Evolutionary conservation across 306 rosid genomes (phyloP), one percentile per base, ranked within the genome.

Genomic region (Sechiopsis laciniata): DNA sequence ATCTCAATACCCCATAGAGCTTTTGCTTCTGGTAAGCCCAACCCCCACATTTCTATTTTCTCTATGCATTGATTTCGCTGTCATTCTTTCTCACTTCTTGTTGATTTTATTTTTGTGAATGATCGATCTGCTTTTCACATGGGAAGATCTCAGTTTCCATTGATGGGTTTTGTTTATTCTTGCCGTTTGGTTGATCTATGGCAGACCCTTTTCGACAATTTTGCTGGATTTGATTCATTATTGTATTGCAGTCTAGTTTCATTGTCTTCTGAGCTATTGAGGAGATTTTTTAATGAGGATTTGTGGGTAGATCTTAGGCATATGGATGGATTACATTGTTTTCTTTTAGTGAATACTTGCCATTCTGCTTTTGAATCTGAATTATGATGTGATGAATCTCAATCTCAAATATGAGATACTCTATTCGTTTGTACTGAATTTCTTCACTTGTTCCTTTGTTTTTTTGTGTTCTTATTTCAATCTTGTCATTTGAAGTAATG

Each of bases 1-100:
- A 75, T 92, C 83, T 85, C 94, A 8, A 76, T 84, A 1, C 74
- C 70, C 75, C 78, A 80, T 35, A 81, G 97, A 81, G 83, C 76
- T 54, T 90, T 88, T 67, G 85, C 96, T 22, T 86, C 77, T 71
- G 91, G 97, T 89, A 69, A 19, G 52, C 37, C 72, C 46, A 77
- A 37, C 37, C 37, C 35, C 45, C 3, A 4, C 64, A 57, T 26
- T 26, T 26, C 1, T 26, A 26, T 26, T 26, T 26, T 48, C 57
- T 22, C 62, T 62, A 22, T 50, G 45, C 22, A 22, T 0, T 16
- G 55, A 4, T 57, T 51, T 32, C 37, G 2, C 17, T 16, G 5
- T 73, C 45, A 9, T 17, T 76, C 66, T 35, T 59, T 13, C n/a
- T n/a, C n/a, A n/a, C n/a, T 64, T 37, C 17, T 1, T 42, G 37